Percentiles rank a stretch among this genome's conserved stretches.
These are phyloP conservation scores for Aureobasidium namibiae DNA, from an alignment of 2,329 filamentous ascomycete species.

Conservation along the genomic window DNA sequence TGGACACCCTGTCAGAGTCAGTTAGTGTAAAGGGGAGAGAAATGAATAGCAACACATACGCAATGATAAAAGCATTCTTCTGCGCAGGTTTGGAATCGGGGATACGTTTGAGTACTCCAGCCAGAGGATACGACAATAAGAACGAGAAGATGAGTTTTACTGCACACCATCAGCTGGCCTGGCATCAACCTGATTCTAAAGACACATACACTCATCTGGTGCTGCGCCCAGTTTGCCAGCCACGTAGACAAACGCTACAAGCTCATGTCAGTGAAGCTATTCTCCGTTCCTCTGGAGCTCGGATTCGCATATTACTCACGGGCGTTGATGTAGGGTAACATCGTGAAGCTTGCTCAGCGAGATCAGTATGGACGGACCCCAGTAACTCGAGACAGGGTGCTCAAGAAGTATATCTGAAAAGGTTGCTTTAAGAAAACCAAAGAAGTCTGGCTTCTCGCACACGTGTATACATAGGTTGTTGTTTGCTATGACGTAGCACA, in stretches of 20 bases:
- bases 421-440: neutral
- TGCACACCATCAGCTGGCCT: slow-evolving; percentile 32
- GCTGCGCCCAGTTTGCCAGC: slow-evolving; percentile 52
- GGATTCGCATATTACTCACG: slow-evolving; percentile 36
- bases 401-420: neutral
- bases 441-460: neutral
- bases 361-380: neutral
- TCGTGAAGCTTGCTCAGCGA: slow-evolving; percentile 22
- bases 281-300: neutral
- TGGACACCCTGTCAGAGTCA: slow-evolving; percentile 50
- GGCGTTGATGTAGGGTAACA: slow-evolving; percentile 57
- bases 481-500: slow-evolving; percentile 1
- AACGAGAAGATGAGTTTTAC: slow-evolving; percentile 92
- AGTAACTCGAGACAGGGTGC: neutral
- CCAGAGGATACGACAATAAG: slow-evolving; percentile 84
- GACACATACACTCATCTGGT: slow-evolving; percentile 51
- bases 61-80: slow-evolving; percentile 84
- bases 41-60: slow-evolving; percentile 39
- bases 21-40: slow-evolving; percentile 12
- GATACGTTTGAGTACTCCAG: slow-evolving; percentile 78
- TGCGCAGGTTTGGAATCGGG: slow-evolving; percentile 74
- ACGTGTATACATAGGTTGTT: neutral
- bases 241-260: slow-evolving; percentile 53
- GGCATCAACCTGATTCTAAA: neutral
- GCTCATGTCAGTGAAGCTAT: slow-evolving; percentile 14